Evolutionary conservation across 352 stramenopile genomes (phyloP).

Genomic region (Phytophthora megakarya): DNA sequence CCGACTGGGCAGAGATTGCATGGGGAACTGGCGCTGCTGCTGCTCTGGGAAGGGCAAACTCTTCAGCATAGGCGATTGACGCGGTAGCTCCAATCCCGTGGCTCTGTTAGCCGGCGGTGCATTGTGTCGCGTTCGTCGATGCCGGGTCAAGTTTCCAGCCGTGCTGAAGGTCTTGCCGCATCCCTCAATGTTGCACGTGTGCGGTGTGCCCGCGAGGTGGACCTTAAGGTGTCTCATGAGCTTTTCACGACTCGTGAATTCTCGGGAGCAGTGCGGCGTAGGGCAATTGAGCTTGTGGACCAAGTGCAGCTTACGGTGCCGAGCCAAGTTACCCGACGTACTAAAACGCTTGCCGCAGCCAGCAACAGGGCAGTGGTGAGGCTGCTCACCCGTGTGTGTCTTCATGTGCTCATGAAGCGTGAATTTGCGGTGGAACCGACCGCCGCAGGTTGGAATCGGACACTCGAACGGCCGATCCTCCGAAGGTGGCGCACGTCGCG

Average conservation of each 20-base stretch:
- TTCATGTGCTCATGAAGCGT: constrained; percentile 78
- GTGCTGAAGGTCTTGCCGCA: constrained; percentile 68
- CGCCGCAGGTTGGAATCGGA: constrained; percentile 48
- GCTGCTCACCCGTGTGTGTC: constrained; percentile 80
- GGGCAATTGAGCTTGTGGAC: constrained; percentile 55
- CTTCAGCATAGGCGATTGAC: constrained; percentile 28
- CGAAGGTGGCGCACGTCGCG: constrained; percentile 29
- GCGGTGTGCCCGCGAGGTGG: constrained; percentile 50
- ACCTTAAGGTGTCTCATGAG: constrained; percentile 56
- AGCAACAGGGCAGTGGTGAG: constrained; percentile 56
- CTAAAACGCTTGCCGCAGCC: constrained; percentile 73
- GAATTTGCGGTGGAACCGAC: constrained; percentile 73
- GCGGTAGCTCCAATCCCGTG: constrained; percentile 1
- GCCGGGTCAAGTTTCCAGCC: constrained; percentile 58
- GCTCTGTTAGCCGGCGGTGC: constrained; percentile 5
- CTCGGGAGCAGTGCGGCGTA: constrained; percentile 46
- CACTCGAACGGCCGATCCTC: constrained; percentile 55
- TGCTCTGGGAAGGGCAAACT: constrained; percentile 24
- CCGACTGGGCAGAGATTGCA: constrained; percentile 15
- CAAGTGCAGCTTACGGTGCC: constrained; percentile 65
- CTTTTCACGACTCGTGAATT: constrained; percentile 59
- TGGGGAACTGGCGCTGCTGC: constrained; percentile 25
- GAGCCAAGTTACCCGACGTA: constrained; percentile 74
- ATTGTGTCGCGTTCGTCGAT: constrained; percentile 59
- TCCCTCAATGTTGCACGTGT: constrained; percentile 54